phyloP scores from a whole-genome alignment of 2,329 filamentous ascomycete species.

The Pyrenophora tritici-repentis region DNA sequence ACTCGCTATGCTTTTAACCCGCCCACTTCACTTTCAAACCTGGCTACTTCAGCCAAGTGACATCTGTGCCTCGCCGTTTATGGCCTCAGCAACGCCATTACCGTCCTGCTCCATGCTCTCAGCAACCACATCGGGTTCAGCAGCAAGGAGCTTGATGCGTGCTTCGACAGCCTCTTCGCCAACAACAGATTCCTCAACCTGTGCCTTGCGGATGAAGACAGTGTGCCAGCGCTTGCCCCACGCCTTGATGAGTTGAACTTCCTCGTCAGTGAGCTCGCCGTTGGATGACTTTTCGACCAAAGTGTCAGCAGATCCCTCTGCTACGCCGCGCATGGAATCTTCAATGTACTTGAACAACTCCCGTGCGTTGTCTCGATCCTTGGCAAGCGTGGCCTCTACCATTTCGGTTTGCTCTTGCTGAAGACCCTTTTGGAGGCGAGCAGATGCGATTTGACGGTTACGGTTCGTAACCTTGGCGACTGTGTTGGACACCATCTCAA shows the following conservation, averaged over 20 bases:
- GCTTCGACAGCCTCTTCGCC: slow-evolving; percentile 60
- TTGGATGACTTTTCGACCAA: slow-evolving; percentile 72
- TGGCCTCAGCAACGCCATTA: slow-evolving; percentile 26
- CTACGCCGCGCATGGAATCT: slow-evolving; percentile 74
- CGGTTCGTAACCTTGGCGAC: slow-evolving; percentile 88
- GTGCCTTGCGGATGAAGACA: slow-evolving; percentile 79
- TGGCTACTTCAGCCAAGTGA: slow-evolving; percentile 9
- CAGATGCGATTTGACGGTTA: slow-evolving; percentile 76
- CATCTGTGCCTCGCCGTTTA: slow-evolving; percentile 34
- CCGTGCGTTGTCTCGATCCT: slow-evolving; percentile 75
- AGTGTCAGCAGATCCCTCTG: slow-evolving; percentile 73
- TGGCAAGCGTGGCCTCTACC: slow-evolving; percentile 68
- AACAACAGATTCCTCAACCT: slow-evolving; percentile 80
- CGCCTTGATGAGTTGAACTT: slow-evolving; percentile 66
- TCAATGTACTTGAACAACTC: slow-evolving; percentile 81
- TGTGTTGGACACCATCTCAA: slow-evolving; percentile 88
- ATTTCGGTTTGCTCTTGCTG: slow-evolving; percentile 62
- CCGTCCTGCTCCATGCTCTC: slow-evolving; percentile 29
- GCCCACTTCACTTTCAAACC: neutral
- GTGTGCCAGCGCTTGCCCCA: slow-evolving; percentile 89
- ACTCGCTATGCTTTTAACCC: slow-evolving; percentile 4
- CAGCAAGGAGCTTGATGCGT: slow-evolving; percentile 44
- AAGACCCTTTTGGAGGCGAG: slow-evolving; percentile 63
- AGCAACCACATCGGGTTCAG: slow-evolving; percentile 29
- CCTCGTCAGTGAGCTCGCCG: slow-evolving; percentile 45